Evolutionary conservation across 73 alveolate species (phyloP).

Genomic region (Tetrahymena thermophila): DNA sequence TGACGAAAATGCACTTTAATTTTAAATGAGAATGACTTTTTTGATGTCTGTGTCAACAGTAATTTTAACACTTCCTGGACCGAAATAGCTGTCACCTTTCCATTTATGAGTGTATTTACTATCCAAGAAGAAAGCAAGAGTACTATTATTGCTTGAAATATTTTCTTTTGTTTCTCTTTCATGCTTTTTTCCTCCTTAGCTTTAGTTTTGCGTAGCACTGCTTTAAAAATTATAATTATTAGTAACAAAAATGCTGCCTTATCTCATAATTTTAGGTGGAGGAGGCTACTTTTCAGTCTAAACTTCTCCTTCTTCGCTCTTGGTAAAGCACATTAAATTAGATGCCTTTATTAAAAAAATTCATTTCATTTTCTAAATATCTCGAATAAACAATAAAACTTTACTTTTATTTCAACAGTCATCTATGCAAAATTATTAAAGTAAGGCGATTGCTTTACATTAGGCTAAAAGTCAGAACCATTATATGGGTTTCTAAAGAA

Average conservation of each 20-base stretch:
- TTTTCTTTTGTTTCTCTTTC: background rate
- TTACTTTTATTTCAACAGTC: conserved; percentile 19
- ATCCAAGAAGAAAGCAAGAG: conserved; percentile 14
- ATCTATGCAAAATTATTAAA: conserved; percentile 35
- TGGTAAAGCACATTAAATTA: background rate
- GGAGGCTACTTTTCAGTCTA: background rate
- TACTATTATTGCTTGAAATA: background rate
- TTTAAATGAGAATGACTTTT: conserved; percentile 6
- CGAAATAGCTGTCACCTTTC: conserved; percentile 39
- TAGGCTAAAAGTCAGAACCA: conserved; percentile 23
- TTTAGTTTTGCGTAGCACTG: conserved; percentile 6
- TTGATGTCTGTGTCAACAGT: conserved; percentile 23
- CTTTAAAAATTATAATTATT: background rate
- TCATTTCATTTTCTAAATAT: background rate
- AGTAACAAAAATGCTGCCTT: background rate
- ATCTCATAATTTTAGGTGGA: background rate
- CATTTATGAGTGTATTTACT: conserved; percentile 22
- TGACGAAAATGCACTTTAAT: background rate
- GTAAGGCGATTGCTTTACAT: conserved; percentile 7
- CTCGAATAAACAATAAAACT: background rate
- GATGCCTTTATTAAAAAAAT: background rate
- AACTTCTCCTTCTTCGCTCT: background rate
- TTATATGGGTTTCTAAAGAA: conserved; percentile 34
- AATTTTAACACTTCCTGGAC: conserved; percentile 37
- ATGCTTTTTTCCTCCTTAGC: background rate